These are phyloP conservation scores for Psilocybe subaeruginosa DNA, from an alignment of 768 basidiomycete genomes.

Conservation along the genomic window DNA sequence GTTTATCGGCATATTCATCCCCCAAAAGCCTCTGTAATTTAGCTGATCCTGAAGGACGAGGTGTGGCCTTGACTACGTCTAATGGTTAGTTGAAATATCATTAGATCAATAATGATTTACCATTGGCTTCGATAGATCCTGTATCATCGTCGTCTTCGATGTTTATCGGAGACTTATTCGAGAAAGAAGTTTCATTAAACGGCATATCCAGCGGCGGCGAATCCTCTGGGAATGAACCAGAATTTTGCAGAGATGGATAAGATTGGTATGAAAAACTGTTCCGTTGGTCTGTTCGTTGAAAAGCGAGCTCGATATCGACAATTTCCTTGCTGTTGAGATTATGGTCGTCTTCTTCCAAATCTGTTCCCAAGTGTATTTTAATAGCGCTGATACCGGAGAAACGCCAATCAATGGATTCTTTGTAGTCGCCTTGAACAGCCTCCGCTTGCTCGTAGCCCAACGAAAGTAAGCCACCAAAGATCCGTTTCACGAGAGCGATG, in stretches of 20 bases:
- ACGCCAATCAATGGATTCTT: conserved; percentile 76
- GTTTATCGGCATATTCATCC: conserved; percentile 43
- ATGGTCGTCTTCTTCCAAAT: conserved; percentile 28
- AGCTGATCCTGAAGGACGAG: conserved; percentile 37
- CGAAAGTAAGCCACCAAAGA: conserved; percentile 61
- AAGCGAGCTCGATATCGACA: conserved; percentile 59
- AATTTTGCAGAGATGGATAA: conserved; percentile 25
- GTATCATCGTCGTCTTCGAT: not conserved
- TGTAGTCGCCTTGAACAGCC: conserved; percentile 71
- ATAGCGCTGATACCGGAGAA: conserved; percentile 72
- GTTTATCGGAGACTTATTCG: not conserved
- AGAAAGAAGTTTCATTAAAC: not conserved
- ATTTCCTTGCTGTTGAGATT: conserved; percentile 52
- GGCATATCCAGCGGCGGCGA: not conserved
- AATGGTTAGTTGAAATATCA: not conserved
- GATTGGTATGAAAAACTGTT: conserved; percentile 32
- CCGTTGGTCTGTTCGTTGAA: conserved; percentile 37
- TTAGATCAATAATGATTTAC: conserved; percentile 29
- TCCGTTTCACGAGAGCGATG: conserved; percentile 55
- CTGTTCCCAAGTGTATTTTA: conserved; percentile 47
- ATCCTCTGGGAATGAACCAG: not conserved
- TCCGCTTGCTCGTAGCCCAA: conserved; percentile 78
- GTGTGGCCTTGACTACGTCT: conserved; percentile 32
- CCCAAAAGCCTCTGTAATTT: conserved; percentile 80
- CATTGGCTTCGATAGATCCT: conserved; percentile 32